Percentiles rank a stretch among this genome's conserved stretches.
These are phyloP conservation scores for Dendrostoma leiphaemia DNA, from an alignment of 2,329 filamentous ascomycete species.

Conservation along the genomic window DNA sequence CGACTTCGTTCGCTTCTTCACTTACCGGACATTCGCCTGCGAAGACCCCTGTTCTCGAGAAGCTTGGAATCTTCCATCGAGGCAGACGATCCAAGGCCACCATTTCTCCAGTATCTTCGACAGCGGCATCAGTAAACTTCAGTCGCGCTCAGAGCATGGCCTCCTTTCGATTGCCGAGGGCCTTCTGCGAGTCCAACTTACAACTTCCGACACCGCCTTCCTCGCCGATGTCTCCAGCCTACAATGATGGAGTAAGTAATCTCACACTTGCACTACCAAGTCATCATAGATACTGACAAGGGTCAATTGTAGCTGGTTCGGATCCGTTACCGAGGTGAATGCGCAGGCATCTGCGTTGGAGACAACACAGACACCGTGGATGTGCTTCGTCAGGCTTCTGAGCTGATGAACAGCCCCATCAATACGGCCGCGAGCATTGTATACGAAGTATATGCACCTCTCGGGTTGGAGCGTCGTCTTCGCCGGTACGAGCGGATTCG, in stretches of 20 bases:
- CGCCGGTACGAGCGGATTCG: conserved; percentile 83
- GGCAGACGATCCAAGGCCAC: conserved; percentile 38
- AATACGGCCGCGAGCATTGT: conserved; percentile 67
- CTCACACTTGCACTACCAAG: conserved; percentile 6
- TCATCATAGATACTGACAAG: conserved; percentile 25
- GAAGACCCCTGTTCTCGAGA: conserved; percentile 45
- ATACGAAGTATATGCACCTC: conserved; percentile 70
- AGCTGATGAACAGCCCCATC: conserved; percentile 62
- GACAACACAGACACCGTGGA: conserved; percentile 73
- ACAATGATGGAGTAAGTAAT: conserved; percentile 70
- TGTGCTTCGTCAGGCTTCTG: conserved; percentile 66
- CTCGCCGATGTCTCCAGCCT: conserved; percentile 75
- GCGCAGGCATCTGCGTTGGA: conserved; percentile 69
- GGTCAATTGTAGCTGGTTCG: conserved; percentile 55
- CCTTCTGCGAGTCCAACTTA: conserved; percentile 12
- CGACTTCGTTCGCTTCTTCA: conserved; percentile 16
- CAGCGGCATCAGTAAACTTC: conserved; percentile 30
- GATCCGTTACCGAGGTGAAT: conserved; percentile 69
- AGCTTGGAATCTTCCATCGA: conserved; percentile 44
- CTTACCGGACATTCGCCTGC: conserved; percentile 19
- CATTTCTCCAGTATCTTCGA: conserved; percentile 32
- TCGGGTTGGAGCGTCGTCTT: conserved; percentile 78
- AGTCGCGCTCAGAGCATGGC: conserved; percentile 33
- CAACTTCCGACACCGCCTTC: conserved; percentile 12
- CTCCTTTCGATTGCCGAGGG: conserved; percentile 16